phyloP scores from a whole-genome alignment of 805 yeast genomes.

The Clavispora vitiphila region DNA sequence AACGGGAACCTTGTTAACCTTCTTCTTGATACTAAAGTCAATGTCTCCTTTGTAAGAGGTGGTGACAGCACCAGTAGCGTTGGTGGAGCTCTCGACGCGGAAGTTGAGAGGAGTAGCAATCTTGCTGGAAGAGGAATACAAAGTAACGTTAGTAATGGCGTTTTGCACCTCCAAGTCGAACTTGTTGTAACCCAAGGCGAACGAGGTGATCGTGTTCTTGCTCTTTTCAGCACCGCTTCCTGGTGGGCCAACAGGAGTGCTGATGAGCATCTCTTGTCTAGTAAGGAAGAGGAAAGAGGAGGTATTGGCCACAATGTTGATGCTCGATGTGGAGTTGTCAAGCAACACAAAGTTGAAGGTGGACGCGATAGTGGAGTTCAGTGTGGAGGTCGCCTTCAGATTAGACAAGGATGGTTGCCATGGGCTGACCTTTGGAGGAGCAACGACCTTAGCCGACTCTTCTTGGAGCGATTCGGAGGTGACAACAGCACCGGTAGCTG shows the following conservation, averaged over 20 bases:
- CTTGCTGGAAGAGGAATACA: not conserved
- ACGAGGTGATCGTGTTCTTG: not conserved
- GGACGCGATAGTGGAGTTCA: constrained; percentile 13
- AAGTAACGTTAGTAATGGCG: not conserved
- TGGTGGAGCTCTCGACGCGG: not conserved
- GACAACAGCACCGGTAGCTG: constrained; percentile 15
- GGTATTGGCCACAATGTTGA: constrained; percentile 10
- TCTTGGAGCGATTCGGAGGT: constrained; percentile 9
- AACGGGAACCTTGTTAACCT: not conserved
- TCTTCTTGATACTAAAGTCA: not conserved
- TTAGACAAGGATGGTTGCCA: constrained; percentile 15
- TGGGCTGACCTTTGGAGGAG: constrained; percentile 20
- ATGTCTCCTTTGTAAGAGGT: not conserved
- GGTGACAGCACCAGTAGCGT: not conserved
- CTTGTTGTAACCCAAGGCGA: not conserved
- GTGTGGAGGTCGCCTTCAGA: constrained; percentile 16
- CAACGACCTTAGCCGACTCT: constrained; percentile 19
- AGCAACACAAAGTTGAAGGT: constrained; percentile 21
- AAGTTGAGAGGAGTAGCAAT: constrained; percentile 1
- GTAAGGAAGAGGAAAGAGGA: constrained; percentile 4
- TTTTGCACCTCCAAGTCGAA: constrained; percentile 1
- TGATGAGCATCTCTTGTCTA: not conserved
- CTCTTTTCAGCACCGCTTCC: not conserved
- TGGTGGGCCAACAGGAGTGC: constrained; percentile 3
- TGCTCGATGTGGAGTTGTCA: constrained; percentile 17